phyloP scores from a whole-genome alignment of 768 basidiomycete genomes.

The Hemileccinum rubropunctum region DNA sequence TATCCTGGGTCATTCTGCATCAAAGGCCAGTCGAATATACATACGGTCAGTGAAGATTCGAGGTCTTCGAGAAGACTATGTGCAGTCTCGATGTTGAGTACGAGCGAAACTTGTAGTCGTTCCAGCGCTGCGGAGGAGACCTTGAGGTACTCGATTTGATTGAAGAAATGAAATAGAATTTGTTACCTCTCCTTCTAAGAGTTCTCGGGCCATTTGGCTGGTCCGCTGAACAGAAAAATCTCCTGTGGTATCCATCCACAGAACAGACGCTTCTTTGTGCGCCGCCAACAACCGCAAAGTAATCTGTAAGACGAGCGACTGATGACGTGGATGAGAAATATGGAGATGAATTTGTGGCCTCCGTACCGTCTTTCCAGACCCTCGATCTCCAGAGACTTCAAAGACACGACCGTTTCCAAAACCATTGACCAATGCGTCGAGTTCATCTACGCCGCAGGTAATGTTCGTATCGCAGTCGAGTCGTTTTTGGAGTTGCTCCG shows the following conservation, averaged over 20 bases:
- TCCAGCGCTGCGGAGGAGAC: conserved; percentile 40
- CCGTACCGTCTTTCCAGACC: conserved; percentile 69
- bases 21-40: conserved; percentile 1
- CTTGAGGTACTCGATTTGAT: conserved; percentile 20
- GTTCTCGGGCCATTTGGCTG: conserved; percentile 33
- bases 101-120: conserved; percentile 55
- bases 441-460: conserved; percentile 40
- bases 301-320: conserved; percentile 63
- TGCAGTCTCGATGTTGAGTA: conserved; percentile 56
- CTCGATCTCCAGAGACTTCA: conserved; percentile 66
- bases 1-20: neutral
- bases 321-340: conserved; percentile 5
- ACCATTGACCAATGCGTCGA: conserved; percentile 53
- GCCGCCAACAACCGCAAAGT: conserved; percentile 50
- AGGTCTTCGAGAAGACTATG: conserved; percentile 49
- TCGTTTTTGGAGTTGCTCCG: conserved; percentile 13
- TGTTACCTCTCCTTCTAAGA: conserved; percentile 26
- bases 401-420: conserved; percentile 53
- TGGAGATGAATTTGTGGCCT: neutral
- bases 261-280: conserved; percentile 36
- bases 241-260: conserved; percentile 76
- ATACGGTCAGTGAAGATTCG: conserved; percentile 29
- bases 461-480: conserved; percentile 9
- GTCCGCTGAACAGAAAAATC: conserved; percentile 58
- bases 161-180: neutral